phyloP scores from a whole-genome alignment of 2,329 filamentous ascomycete genomes.

The Fusarium pseudograminearum region DNA sequence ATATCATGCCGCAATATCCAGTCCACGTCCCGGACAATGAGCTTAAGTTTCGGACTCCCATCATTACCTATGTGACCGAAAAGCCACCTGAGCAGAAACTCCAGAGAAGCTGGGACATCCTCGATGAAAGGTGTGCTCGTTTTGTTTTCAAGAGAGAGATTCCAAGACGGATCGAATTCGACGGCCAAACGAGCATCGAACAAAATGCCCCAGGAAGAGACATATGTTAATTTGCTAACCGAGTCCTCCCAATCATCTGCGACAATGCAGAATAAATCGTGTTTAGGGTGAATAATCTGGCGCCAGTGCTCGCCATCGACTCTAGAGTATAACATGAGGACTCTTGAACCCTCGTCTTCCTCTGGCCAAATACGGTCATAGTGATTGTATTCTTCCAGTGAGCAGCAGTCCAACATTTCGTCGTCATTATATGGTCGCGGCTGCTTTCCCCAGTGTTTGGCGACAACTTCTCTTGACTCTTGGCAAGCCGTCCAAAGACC shows the following conservation, averaged over 20 bases:
- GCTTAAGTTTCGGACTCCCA: background rate
- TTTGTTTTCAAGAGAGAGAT: background rate
- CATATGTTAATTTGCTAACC: fast-evolving
- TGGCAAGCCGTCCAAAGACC: background rate
- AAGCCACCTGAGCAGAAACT: background rate
- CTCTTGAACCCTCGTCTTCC: too few species aligned
- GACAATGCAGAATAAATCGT: background rate
- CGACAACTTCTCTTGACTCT: background rate
- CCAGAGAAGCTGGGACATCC: background rate
- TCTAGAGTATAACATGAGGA: background rate
- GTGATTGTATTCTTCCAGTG: background rate
- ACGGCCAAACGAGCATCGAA: background rate
- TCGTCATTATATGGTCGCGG: background rate
- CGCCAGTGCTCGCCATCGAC: background rate
- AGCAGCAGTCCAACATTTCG: background rate
- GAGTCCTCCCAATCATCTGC: background rate
- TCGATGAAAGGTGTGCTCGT: fast-evolving
- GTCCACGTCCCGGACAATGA: background rate
- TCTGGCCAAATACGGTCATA: background rate
- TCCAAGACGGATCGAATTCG: background rate
- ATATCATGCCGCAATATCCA: background rate
- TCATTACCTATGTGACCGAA: background rate
- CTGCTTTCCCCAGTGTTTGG: background rate
- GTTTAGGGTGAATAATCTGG: background rate
- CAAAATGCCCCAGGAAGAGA: fast-evolving